A percentile compares a stretch with the other conserved stretches of the same genome.
Evolutionary conservation across 2,329 filamentous ascomycete species (phyloP).

Genomic region (Aureobasidium mangrovei): DNA sequence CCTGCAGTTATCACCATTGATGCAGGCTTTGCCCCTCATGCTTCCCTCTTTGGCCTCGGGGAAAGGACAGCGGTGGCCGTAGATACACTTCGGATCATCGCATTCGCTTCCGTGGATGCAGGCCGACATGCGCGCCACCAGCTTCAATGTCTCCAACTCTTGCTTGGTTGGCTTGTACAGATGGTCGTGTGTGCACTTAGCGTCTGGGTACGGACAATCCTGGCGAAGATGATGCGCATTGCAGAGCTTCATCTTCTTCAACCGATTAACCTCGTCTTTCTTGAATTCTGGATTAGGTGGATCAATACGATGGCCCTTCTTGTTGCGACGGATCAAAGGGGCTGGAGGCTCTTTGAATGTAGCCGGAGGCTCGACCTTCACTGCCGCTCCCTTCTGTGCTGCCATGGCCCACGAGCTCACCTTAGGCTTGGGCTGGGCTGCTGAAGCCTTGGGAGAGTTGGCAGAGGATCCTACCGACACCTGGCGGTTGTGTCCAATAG

Average conservation of each 20-base stretch:
- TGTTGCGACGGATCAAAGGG: slow-evolving; percentile 47
- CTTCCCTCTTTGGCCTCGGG: slow-evolving; percentile 31
- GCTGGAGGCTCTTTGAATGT: not conserved
- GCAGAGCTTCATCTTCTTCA: slow-evolving; percentile 56
- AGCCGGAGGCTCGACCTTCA: not conserved
- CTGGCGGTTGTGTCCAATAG: not conserved
- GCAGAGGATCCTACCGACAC: not conserved
- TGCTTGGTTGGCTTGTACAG: slow-evolving; percentile 40
- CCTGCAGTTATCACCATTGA: slow-evolving; percentile 50
- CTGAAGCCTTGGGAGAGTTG: not conserved
- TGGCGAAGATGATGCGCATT: slow-evolving; percentile 52
- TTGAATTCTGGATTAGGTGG: slow-evolving; percentile 38
- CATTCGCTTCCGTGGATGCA: slow-evolving; percentile 51
- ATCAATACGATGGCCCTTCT: slow-evolving; percentile 52
- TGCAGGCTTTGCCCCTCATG: slow-evolving; percentile 46
- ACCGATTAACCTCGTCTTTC: slow-evolving; percentile 48
- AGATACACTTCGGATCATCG: slow-evolving; percentile 52
- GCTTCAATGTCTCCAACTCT: slow-evolving; percentile 46
- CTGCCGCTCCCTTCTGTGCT: slow-evolving; percentile 9
- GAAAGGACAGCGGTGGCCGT: slow-evolving; percentile 54
- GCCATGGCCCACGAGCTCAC: slow-evolving; percentile 1
- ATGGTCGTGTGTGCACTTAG: slow-evolving; percentile 48
- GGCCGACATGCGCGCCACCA: slow-evolving; percentile 55
- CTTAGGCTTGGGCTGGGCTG: not conserved
- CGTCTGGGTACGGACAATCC: slow-evolving; percentile 46